Conservation (phyloP, 331 rosid genomes). For the Malus hybrid region DNA sequence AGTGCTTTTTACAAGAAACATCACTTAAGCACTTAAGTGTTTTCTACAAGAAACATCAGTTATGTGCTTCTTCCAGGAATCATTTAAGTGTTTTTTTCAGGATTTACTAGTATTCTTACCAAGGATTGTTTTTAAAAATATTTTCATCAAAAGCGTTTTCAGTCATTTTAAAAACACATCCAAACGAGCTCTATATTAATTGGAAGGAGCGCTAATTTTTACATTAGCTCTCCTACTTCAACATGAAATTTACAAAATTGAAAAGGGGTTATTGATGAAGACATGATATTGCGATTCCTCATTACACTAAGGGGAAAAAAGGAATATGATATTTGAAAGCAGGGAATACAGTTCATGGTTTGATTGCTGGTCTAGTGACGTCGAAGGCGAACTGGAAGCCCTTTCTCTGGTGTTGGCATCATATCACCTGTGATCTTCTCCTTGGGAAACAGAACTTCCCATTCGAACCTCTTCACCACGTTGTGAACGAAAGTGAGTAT, state of each 20-base stretch:
- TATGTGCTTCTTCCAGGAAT: no score
- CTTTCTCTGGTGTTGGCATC: conserved; percentile 34
- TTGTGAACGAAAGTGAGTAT: conserved; percentile 33
- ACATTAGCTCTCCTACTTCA: background rate
- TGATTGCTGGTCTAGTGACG: background rate
- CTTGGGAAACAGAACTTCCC: conserved; percentile 14
- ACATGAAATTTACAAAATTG: background rate
- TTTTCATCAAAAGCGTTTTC: no score
- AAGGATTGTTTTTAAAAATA: no score
- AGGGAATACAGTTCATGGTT: background rate
- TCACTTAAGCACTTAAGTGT: no score
- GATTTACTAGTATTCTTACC: no score
- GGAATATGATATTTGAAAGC: background rate
- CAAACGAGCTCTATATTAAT: no score
- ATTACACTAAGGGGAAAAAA: background rate
- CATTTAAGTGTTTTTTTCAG: no score
- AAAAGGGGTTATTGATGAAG: background rate
- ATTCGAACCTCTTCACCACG: conserved; percentile 22
- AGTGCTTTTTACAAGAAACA: no score
- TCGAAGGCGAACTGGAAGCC: conserved; percentile 20
- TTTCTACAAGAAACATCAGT: no score
- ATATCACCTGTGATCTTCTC: conserved; percentile 26
- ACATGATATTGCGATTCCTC: background rate
- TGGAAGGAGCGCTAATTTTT: background rate
- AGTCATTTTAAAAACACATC: no score